phyloP scores from a whole-genome alignment of 2,329 filamentous ascomycete genomes.

The Tolypocladium amazonense region DNA sequence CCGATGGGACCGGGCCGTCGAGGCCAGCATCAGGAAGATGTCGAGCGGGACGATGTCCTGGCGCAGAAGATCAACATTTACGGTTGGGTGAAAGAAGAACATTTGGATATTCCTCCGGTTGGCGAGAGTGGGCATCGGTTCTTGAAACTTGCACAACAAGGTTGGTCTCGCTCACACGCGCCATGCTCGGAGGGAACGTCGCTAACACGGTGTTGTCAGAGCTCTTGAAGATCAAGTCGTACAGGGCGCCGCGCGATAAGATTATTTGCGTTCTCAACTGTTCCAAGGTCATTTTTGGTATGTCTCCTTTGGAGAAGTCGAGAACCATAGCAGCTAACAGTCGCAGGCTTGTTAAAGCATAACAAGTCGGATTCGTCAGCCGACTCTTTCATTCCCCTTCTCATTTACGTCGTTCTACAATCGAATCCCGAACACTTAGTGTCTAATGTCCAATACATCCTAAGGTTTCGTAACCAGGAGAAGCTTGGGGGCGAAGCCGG shows the following conservation, averaged over 20 bases:
- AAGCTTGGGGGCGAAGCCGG: slow-evolving; percentile 96
- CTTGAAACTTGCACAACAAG: slow-evolving; percentile 78
- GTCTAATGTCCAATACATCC: slow-evolving; percentile 95
- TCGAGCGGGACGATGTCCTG: slow-evolving; percentile 91
- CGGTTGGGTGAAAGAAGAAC: slow-evolving; percentile 84
- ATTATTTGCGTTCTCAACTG: slow-evolving; percentile 97
- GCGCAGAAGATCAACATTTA: slow-evolving; percentile 97
- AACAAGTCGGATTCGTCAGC: slow-evolving; percentile 89
- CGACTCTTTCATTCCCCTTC: slow-evolving; percentile 86
- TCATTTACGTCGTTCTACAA: slow-evolving; percentile 93
- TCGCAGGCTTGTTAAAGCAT: slow-evolving; percentile 71
- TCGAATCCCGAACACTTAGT: slow-evolving; percentile 92
- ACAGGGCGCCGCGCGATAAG: slow-evolving; percentile 93
- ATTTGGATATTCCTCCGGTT: slow-evolving; percentile 81
- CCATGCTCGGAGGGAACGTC: background rate
- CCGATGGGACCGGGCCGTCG: slow-evolving; percentile 70
- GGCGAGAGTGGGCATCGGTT: slow-evolving; percentile 83
- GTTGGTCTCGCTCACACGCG: slow-evolving; percentile 26
- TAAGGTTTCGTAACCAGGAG: slow-evolving; percentile 93
- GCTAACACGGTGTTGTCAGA: slow-evolving; percentile 42
- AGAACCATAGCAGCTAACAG: background rate
- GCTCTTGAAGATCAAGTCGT: slow-evolving; percentile 90
- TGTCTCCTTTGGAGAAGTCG: slow-evolving; percentile 10
- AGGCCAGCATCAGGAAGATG: slow-evolving; percentile 95
- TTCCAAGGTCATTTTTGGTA: slow-evolving; percentile 98